These are phyloP conservation scores for Rhododendron williamsianum DNA, from an alignment of 148 eudicot genomes.

Conservation along the genomic window DNA sequence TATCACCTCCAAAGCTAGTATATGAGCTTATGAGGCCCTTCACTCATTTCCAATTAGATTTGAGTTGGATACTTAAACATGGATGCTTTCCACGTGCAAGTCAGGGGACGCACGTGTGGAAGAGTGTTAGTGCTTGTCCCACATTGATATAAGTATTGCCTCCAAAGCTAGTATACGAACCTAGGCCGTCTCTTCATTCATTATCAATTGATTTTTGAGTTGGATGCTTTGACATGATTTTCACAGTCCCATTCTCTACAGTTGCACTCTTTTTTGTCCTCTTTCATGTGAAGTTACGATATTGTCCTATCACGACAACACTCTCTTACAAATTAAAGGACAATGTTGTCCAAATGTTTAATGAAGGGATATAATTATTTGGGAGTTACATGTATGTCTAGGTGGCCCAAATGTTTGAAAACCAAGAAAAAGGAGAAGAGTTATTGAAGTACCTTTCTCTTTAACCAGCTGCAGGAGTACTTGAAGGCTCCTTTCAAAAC, in stretches of 20 bases:
- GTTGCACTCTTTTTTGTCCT: not conserved
- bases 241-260: not conserved
- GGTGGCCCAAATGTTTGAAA: conserved; percentile 43
- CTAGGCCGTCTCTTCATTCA: not conserved
- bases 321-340: not conserved
- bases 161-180: not conserved
- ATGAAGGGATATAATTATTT: not conserved
- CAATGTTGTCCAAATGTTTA: not conserved
- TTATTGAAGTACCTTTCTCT: conserved; percentile 36
- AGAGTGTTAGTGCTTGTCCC: not conserved
- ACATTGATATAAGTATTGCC: not conserved
- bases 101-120: not conserved
- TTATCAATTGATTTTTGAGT: not conserved
- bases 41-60: not conserved
- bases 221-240: not conserved
- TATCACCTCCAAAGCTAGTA: not conserved
- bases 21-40: not conserved
- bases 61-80: not conserved
- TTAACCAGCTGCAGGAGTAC: conserved; percentile 42
- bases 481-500: conserved; percentile 37
- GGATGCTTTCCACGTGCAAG: not conserved
- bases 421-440: conserved; percentile 13
- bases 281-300: not conserved
- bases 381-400: conserved; percentile 4
- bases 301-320: not conserved